phyloP scores from a whole-genome alignment of 257 asterid species.

The Gentiana macrophylla region DNA sequence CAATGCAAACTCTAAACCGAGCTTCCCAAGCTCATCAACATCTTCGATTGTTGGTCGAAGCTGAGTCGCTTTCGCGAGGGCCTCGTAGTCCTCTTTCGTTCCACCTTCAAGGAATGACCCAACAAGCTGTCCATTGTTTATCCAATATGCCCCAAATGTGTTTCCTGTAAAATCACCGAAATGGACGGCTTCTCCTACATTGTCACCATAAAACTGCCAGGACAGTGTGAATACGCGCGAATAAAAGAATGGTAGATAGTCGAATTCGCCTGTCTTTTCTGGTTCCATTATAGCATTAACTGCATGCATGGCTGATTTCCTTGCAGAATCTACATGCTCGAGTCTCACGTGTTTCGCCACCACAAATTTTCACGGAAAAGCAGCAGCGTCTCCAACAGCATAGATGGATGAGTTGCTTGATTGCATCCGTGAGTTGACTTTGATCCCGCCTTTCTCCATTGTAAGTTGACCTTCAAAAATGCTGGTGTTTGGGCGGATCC shows the following conservation, averaged over 20 bases:
- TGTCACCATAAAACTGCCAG: slow-evolving; percentile 91
- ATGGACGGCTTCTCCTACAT: slow-evolving; percentile 58
- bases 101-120: slow-evolving; percentile 96
- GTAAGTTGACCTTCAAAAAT: slow-evolving; percentile 86
- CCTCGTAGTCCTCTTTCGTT: slow-evolving; percentile 66
- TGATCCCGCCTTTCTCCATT: slow-evolving; percentile 84
- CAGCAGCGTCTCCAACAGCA: slow-evolving; percentile 80
- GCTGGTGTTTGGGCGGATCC: slow-evolving; percentile 88
- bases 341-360: slow-evolving; percentile 69
- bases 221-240: slow-evolving; percentile 74
- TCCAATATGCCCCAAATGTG: slow-evolving; percentile 73
- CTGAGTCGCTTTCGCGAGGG: slow-evolving; percentile 53
- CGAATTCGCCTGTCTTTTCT: slow-evolving; percentile 42
- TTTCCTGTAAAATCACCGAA: slow-evolving; percentile 53
- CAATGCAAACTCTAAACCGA: slow-evolving; percentile 56
- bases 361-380: slow-evolving; percentile 61
- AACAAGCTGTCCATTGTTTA: slow-evolving; percentile 48
- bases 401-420: slow-evolving; percentile 69
- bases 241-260: slow-evolving; percentile 82
- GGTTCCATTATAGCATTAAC: slow-evolving; percentile 65
- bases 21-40: slow-evolving; percentile 42
- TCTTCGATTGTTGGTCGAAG: slow-evolving; percentile 48
- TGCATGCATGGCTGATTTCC: slow-evolving; percentile 77
- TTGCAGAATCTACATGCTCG: slow-evolving; percentile 81
- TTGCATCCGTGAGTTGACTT: slow-evolving; percentile 71